Evolutionary conservation across 2,329 filamentous ascomycete genomes (phyloP).

Genomic region (Fusarium sp.): DNA sequence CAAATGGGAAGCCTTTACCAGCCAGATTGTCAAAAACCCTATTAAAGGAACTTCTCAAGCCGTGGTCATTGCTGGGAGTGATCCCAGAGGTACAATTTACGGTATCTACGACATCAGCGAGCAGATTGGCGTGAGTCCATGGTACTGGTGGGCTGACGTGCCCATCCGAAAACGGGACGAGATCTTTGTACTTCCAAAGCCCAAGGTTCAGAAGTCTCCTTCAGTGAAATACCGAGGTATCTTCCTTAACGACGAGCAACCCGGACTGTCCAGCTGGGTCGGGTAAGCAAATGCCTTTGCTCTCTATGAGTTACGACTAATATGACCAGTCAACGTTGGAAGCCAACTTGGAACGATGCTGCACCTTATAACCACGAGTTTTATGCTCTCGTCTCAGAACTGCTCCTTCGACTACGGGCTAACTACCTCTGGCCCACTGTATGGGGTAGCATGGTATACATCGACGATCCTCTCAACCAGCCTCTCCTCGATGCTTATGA

Average conservation of each 20-base stretch:
- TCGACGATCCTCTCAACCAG: constrained; percentile 76
- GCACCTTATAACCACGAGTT: constrained; percentile 72
- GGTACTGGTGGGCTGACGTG: constrained; percentile 71
- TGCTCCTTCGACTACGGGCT: constrained; percentile 74
- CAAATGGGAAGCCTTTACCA: constrained; percentile 77
- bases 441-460: constrained; percentile 78
- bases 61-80: constrained; percentile 67
- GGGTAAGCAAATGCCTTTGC: background rate
- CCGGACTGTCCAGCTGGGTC: constrained; percentile 64
- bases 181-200: constrained; percentile 59
- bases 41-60: constrained; percentile 55
- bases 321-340: constrained; percentile 52
- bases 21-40: constrained; percentile 63
- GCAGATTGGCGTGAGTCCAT: constrained; percentile 66
- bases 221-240: constrained; percentile 70
- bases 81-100: constrained; percentile 69
- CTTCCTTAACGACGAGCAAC: constrained; percentile 67
- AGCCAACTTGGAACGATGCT: constrained; percentile 52
- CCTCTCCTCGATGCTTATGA: constrained; percentile 78
- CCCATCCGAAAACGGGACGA: constrained; percentile 56
- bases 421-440: constrained; percentile 82
- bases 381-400: constrained; percentile 76
- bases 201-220: constrained; percentile 56
- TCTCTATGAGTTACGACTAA: rapidly evolving
- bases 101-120: constrained; percentile 70